Conservation (phyloP, 2,329 filamentous ascomycete species). For the Fonsecaea multimorphosa region DNA sequence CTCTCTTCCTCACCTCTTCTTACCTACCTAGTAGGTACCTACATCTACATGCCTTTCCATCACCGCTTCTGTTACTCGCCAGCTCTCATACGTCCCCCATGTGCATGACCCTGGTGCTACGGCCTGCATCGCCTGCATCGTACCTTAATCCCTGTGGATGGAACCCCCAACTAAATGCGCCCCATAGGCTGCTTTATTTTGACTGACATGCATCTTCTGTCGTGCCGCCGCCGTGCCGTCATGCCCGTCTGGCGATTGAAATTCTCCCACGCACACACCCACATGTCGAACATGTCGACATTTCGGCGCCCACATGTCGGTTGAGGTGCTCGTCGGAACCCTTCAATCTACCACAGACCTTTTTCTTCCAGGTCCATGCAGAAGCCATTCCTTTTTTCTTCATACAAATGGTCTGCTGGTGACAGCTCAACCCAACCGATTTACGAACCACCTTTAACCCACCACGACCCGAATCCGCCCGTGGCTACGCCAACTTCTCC, state of each 20-base stretch:
- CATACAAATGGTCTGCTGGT: background rate
- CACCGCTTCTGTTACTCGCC: slow-evolving; percentile 1
- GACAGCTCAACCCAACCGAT: background rate
- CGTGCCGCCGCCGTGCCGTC: slow-evolving; percentile 12
- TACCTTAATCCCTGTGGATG: slow-evolving; percentile 11
- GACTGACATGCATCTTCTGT: slow-evolving; percentile 13
- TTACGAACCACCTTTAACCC: background rate
- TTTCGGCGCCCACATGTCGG: background rate
- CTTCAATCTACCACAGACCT: background rate
- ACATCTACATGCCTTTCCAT: background rate
- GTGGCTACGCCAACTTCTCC: background rate
- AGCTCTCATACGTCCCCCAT: background rate
- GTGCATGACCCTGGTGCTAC: background rate
- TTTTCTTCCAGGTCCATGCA: background rate
- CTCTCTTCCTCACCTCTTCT: background rate
- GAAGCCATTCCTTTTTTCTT: background rate
- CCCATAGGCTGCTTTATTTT: slow-evolving; percentile 20
- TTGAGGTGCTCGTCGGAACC: background rate
- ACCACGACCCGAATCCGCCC: slow-evolving; percentile 2
- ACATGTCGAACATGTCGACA: background rate
- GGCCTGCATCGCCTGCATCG: slow-evolving; percentile 16
- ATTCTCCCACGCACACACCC: slow-evolving; percentile 1
- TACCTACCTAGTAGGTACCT: background rate
- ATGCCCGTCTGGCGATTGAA: slow-evolving; percentile 1
- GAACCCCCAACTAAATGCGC: background rate